Conservation (phyloP, 768 basidiomycete genomes). For the Psilocybe azurescens region DNA sequence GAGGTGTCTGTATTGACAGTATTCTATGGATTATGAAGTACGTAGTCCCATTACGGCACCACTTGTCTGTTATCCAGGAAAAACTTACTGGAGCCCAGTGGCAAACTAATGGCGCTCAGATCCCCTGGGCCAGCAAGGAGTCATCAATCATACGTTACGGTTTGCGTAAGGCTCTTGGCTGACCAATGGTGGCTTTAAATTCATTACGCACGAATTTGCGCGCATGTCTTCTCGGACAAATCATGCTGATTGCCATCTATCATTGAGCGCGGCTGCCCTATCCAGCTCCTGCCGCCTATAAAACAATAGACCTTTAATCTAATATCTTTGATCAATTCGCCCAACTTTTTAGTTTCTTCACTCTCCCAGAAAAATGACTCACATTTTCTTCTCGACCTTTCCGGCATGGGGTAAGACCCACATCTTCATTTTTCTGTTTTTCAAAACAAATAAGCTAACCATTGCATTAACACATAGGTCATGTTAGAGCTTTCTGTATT, state of each 20-base stretch:
- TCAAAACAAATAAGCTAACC: not conserved
- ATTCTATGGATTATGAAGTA: no score
- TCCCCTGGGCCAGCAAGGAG: no score
- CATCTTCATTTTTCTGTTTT: not conserved
- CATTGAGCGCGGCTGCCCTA: not conserved
- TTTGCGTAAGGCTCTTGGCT: not conserved
- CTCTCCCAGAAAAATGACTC: not conserved
- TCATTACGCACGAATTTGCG: no score
- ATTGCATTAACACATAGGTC: not conserved
- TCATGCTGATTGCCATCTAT: not conserved
- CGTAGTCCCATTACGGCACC: no score
- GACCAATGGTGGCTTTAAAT: not conserved
- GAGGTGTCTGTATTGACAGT: no score
- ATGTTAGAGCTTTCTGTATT: slow-evolving; percentile 13
- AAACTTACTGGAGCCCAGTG: no score
- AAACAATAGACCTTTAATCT: no score
- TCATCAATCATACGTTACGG: no score
- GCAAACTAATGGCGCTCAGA: no score
- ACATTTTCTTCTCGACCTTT: slow-evolving; percentile 7
- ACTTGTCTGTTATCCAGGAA: no score
- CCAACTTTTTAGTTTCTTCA: not conserved
- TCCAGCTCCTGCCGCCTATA: no score
- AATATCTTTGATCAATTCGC: no score
- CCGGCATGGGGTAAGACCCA: slow-evolving; percentile 6
- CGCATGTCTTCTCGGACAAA: not conserved